These are phyloP conservation scores for Tetrahymena borealis DNA, from an alignment of 73 alveolate species.

Conservation along the genomic window DNA sequence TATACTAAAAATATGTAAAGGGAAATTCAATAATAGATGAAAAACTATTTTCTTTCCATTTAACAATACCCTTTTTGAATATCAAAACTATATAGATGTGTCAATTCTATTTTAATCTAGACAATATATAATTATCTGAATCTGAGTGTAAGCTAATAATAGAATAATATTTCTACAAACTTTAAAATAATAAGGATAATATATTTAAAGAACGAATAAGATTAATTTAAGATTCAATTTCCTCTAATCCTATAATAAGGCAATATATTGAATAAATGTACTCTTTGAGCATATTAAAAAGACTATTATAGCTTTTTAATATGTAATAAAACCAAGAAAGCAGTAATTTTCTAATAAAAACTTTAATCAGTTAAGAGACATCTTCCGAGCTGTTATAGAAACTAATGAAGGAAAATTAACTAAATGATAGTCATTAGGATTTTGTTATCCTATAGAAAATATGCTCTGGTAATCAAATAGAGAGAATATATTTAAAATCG, in stretches of 20 bases:
- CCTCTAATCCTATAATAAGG: too few species aligned
- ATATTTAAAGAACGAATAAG: too few species aligned
- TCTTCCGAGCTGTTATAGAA: background rate
- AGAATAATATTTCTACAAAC: background rate
- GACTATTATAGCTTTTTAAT: too few species aligned
- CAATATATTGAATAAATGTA: too few species aligned
- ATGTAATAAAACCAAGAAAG: too few species aligned
- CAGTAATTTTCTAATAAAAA: too few species aligned
- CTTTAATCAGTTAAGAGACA: too few species aligned
- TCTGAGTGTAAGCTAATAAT: background rate
- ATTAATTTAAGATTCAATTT: too few species aligned
- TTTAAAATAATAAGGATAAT: too few species aligned
- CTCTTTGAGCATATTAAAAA: too few species aligned
- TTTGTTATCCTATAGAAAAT: background rate
- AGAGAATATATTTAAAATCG: background rate
- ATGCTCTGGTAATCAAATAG: background rate
- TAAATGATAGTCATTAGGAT: background rate
- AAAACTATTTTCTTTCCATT: background rate
- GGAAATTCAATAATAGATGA: too few species aligned
- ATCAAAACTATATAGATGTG: background rate
- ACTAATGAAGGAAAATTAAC: background rate
- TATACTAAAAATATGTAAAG: background rate
- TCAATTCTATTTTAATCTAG: background rate
- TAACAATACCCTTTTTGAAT: background rate
- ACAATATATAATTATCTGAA: too few species aligned